Base-by-base conservation (phyloP, 768 basidiomycete genomes). In the Suillus decipiens region DNA sequence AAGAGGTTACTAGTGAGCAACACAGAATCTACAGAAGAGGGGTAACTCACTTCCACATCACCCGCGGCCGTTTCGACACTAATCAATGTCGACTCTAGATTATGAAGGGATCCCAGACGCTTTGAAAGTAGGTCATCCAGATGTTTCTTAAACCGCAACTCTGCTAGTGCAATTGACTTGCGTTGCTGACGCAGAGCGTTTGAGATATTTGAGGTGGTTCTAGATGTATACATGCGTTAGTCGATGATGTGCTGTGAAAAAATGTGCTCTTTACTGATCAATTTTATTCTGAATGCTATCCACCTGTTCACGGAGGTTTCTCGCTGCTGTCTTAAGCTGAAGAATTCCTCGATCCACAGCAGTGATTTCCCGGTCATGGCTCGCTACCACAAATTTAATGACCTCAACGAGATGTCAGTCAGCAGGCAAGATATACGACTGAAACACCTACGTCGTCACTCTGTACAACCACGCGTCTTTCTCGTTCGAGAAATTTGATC, bases 61-160 rank as follows among this genome's bases (percentile, higher is more conserved):
- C 89, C 89, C 34, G 92, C 92, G n/a, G 95, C 92, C 3, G 88
- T 84, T 76, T 99, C 94, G 6, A 98, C 93, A 51, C 86, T 84
- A 51, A 93, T 78, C 42, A 97, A 74, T 0, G 95, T 94, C 14
- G 85, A 79, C 66, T 91, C 87, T 9, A 98, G 78, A 42, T 87
- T 91, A 62, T 87, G 84, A 6, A 94, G 78, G 1, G 93, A 88
- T 11, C 80, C 84, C 3, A 95, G 73, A 14, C 95, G 87, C 70
- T 94, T 94, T 33, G 77, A 76, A 17, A 96, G 77, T 0, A 95
- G 75, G 14, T 89, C 91, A 67, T 96, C 90, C 8, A 95, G 78
- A 60, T 87, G 87, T 71, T 94, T 96, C 68, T 88, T 88, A 36
- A 89, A 86, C 45, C 90, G 85, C n/a, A 98, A 79, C 68, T 91